Evolutionary conservation across 768 basidiomycete species (phyloP).

Genomic region (Omphalotus guepiniiformis): DNA sequence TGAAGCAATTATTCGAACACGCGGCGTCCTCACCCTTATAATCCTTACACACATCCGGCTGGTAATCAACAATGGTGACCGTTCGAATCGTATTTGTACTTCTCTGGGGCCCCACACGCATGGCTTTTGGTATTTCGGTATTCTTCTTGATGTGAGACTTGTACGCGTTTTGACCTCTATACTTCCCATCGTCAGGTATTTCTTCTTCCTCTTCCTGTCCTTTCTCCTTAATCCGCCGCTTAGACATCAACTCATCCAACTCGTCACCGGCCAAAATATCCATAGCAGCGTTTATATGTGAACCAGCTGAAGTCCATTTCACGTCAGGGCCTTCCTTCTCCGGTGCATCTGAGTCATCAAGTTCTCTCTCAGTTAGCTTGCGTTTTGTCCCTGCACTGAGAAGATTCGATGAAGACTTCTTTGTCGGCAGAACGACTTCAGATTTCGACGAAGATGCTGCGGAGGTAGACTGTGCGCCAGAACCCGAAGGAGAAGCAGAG

Average conservation of each 20-base stretch:
- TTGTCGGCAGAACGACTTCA: constrained; percentile 72
- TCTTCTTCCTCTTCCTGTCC: constrained; percentile 54
- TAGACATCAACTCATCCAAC: constrained; percentile 70
- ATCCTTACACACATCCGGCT: constrained; percentile 99
- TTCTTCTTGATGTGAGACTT: constrained; percentile 75
- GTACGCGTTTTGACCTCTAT: constrained; percentile 82
- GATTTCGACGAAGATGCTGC: constrained; percentile 50
- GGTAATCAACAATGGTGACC: constrained; percentile 95
- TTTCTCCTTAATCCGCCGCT: constrained; percentile 54
- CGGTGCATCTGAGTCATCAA: constrained; percentile 43
- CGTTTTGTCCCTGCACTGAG: constrained; percentile 77
- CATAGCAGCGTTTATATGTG: constrained; percentile 66
- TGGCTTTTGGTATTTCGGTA: constrained; percentile 81
- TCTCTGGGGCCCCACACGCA: constrained; percentile 80
- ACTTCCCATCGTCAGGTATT: constrained; percentile 78
- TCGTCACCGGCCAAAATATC: constrained; percentile 84
- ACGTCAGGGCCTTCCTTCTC: constrained; percentile 64
- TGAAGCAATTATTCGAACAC: neutral
- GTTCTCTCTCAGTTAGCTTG: constrained; percentile 43
- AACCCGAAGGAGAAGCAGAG: constrained; percentile 56
- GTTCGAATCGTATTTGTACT: constrained; percentile 81
- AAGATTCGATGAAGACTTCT: constrained; percentile 63
- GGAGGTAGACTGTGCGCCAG: constrained; percentile 22
- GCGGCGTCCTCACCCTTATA: constrained; percentile 80
- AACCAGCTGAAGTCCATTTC: constrained; percentile 74